Percentiles rank a stretch among this genome's conserved stretches.
phyloP scores from a whole-genome alignment of 2,329 filamentous ascomycete genomes.

The Epichloe brachyelytri region DNA sequence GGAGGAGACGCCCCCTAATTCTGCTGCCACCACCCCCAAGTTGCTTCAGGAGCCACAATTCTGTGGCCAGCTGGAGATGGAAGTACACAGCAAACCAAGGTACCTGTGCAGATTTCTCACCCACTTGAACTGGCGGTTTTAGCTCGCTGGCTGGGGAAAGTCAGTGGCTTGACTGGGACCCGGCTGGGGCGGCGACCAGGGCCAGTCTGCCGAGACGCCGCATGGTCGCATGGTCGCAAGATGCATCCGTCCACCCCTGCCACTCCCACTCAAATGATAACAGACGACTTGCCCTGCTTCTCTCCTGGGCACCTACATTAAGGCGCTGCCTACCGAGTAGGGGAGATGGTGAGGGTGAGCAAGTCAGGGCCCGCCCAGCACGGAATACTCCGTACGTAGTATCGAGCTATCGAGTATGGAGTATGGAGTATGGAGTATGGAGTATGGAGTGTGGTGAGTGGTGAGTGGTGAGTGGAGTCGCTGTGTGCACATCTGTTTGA shows the following conservation, averaged over 20 bases:
- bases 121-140: background rate
- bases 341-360: too few relatives aligned
- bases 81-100: constrained; percentile 1
- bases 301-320: too few relatives aligned
- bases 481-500: background rate
- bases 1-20: background rate
- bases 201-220: constrained; percentile 4
- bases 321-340: too few relatives aligned
- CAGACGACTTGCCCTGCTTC: background rate
- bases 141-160: constrained; percentile 1
- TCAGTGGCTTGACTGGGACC: constrained; percentile 5
- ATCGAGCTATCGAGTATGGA: too few relatives aligned
- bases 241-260: constrained; percentile 2
- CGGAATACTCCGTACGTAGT: too few relatives aligned
- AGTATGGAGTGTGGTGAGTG: too few relatives aligned
- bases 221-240: constrained; percentile 2
- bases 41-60: background rate
- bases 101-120: constrained; percentile 4
- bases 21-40: background rate
- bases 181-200: constrained; percentile 5
- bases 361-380: too few relatives aligned
- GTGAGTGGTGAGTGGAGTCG: background rate
- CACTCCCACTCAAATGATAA: background rate
- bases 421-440: too few relatives aligned
- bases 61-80: background rate